phyloP scores from a whole-genome alignment of 257 asterid species.

The Forsythia suspensa region DNA sequence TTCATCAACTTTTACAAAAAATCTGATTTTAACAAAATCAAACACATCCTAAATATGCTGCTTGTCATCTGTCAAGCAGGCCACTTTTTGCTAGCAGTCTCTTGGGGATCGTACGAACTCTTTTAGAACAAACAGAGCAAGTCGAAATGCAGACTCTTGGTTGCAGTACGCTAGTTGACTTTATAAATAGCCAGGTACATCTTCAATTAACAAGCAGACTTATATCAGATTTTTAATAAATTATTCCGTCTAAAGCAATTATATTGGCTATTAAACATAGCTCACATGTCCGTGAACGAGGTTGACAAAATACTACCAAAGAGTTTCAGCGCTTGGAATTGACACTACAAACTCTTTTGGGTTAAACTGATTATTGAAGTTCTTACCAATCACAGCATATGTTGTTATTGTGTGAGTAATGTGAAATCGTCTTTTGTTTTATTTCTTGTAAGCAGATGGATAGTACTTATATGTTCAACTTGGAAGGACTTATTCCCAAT shows the following conservation, averaged over 20 bases:
- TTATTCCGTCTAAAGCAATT: background rate
- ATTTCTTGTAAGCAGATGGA: constrained; percentile 34
- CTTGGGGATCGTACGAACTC: constrained; percentile 41
- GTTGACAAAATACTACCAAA: background rate
- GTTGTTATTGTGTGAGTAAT: background rate
- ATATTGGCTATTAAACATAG: background rate
- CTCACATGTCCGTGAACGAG: background rate
- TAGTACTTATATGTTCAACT: constrained; percentile 52
- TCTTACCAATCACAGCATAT: background rate
- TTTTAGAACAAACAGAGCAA: constrained; percentile 42
- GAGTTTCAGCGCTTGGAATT: background rate
- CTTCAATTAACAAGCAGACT: background rate
- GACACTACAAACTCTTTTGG: background rate
- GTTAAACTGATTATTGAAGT: background rate
- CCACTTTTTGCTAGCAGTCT: constrained; percentile 54
- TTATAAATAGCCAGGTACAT: constrained; percentile 45
- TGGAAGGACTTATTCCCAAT: constrained; percentile 57
- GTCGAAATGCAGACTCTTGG: constrained; percentile 50
- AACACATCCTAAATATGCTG: background rate
- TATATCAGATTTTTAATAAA: background rate
- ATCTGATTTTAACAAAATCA: no score
- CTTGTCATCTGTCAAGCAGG: constrained; percentile 28
- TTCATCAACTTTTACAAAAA: no score
- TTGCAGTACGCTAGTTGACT: constrained; percentile 45
- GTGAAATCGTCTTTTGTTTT: constrained; percentile 16